Evolutionary conservation across 768 basidiomycete genomes (phyloP), one percentile per base, ranked within the genome.

Genomic region (Glaciozyma antarctica): DNA sequence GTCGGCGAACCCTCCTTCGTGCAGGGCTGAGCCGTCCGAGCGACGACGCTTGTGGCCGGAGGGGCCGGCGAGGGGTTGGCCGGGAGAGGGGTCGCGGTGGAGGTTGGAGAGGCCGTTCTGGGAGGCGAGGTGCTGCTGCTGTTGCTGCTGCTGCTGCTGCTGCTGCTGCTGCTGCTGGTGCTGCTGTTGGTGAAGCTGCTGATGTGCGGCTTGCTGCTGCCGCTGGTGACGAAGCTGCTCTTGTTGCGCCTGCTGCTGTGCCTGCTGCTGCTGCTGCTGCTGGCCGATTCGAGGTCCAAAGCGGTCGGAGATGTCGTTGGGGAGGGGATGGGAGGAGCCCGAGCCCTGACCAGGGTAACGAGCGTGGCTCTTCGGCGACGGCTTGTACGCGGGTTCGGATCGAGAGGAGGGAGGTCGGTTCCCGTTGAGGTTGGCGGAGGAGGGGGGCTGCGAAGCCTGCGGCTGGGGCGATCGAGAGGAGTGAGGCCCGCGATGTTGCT

Each of bases 181-280:
- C 10, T 48, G 45, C 6, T 19, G n/a, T 8, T 44, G 57, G 8
- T 44, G 57, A 12, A 48, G 58, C 15, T 48, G 45, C 30, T 7
- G 45, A 8, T 59, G 58, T 5, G 32, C 53, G 30, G 8, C 30
- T 34, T 60, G 59, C 34, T 51, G 59, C 22, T 60, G 56, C 48
- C 38, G 47, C 12, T 60, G 47, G 28, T 61, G 49, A 19, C 43
- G 58, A 41, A 47, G 43, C 16, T 45, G 44, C 58, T 60, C 58
- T 44, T 59, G 58, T 3, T 58, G 51, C 17, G 49, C 30, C 22
- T 55, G 58, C 16, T 41, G 28, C 53, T 61, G 59, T 26, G n/a
- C 32, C 58, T 34, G 53, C 32, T 54, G 53, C 53, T 38, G 34
- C 5, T 32, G 30, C 17, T 56, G 55, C 32, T 55, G 54, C 55